A percentile compares a stretch with the other conserved stretches of the same genome.
Evolutionary conservation across 768 basidiomycete species (phyloP).

Genomic region (Psilocybe azurescens): DNA sequence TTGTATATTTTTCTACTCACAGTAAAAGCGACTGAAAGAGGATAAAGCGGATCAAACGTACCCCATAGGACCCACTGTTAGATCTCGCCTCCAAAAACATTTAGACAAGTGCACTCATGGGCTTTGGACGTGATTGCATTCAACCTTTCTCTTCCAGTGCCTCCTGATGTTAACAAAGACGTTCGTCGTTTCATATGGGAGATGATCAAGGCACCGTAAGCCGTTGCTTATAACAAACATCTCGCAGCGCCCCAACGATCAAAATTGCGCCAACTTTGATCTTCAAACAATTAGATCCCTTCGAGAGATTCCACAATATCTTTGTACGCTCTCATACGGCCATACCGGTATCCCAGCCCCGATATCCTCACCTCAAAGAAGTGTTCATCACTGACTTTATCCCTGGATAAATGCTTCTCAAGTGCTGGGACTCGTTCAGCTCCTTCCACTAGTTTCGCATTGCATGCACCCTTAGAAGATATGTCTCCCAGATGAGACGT

Average conservation of each 20-base stretch:
- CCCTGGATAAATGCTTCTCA: slow-evolving; percentile 24
- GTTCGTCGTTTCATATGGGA: neutral
- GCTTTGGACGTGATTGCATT: slow-evolving; percentile 6
- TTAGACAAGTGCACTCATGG: neutral
- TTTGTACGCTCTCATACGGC: slow-evolving; percentile 13
- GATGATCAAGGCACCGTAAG: neutral
- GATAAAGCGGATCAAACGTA: neutral
- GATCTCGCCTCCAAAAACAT: neutral
- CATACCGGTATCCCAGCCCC: slow-evolving; percentile 1
- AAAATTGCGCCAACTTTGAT: slow-evolving; percentile 14
- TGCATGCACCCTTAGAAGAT: slow-evolving; percentile 31
- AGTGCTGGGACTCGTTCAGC: slow-evolving; percentile 29
- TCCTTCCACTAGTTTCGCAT: slow-evolving; percentile 26
- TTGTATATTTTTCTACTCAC: neutral
- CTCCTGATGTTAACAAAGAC: slow-evolving; percentile 8
- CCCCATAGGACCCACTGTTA: neutral
- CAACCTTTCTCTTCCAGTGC: slow-evolving; percentile 10
- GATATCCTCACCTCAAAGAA: slow-evolving; percentile 14
- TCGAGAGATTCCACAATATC: neutral
- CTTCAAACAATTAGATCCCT: neutral
- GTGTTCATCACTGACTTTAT: slow-evolving; percentile 31
- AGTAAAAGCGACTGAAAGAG: neutral
- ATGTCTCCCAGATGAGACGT: slow-evolving; percentile 30
- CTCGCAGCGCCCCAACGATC: neutral
- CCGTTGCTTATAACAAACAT: slow-evolving; percentile 3